Percentiles rank a stretch among this genome's conserved stretches.
Conservation (phyloP, 192 early-diverging fungal species). For the Umbelopsis sp. region DNA sequence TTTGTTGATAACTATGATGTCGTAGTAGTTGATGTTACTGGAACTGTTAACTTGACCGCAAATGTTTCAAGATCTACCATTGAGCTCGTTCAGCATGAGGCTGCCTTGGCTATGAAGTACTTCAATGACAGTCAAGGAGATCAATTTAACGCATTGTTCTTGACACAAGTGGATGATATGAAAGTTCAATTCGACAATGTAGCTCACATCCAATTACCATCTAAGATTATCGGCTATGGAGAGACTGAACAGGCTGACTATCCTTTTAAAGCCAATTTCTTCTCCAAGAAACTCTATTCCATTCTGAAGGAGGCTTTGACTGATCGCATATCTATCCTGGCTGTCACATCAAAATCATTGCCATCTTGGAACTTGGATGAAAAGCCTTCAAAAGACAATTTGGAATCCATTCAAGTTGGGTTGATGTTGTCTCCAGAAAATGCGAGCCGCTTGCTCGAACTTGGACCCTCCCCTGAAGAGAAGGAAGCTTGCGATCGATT, state of each 20-base stretch:
- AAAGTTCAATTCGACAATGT: constrained; percentile 74
- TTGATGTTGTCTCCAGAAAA: constrained; percentile 71
- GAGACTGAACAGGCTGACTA: constrained; percentile 41
- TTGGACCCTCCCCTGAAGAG: constrained; percentile 85
- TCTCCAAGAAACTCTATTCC: constrained; percentile 45
- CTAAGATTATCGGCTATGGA: constrained; percentile 31
- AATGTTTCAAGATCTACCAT: constrained; percentile 28
- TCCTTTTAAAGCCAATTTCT: constrained; percentile 46
- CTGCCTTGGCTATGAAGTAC: constrained; percentile 58
- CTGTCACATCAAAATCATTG: constrained; percentile 38
- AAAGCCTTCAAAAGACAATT: neutral
- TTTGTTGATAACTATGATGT: constrained; percentile 72
- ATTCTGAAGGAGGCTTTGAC: constrained; percentile 51
- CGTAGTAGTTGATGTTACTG: constrained; percentile 85
- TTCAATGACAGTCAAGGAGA: constrained; percentile 68
- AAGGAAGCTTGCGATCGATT: constrained; percentile 65
- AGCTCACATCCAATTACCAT: constrained; percentile 19
- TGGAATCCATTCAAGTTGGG: constrained; percentile 56
- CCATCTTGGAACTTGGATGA: constrained; percentile 46
- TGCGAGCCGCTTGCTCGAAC: constrained; percentile 76
- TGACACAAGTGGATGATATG: constrained; percentile 66
- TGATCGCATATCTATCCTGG: constrained; percentile 48
- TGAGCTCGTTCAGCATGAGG: constrained; percentile 71
- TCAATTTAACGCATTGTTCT: constrained; percentile 78
- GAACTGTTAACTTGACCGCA: constrained; percentile 81